These are phyloP conservation scores for Theobroma cacao DNA, from an alignment of 345 rosid species.

Conservation along the genomic window DNA sequence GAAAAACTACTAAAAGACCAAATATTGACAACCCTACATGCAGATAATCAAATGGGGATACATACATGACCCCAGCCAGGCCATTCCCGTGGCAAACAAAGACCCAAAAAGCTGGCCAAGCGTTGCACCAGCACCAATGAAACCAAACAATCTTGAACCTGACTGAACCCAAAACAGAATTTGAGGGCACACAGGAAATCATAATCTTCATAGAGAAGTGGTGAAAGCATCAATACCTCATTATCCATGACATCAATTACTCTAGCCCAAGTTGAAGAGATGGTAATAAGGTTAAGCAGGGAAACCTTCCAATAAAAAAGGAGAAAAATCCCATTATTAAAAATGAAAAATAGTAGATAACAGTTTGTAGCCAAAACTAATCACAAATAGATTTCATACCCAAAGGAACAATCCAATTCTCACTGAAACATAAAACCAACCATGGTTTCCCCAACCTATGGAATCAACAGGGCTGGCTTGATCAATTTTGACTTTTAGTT, in stretches of 20 bases:
- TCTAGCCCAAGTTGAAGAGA: constrained; percentile 97
- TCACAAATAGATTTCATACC: constrained; percentile 43
- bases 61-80: constrained; percentile 93
- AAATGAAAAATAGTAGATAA: neutral
- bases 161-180: constrained; percentile 55
- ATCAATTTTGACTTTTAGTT: constrained; percentile 21
- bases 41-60: constrained; percentile 13
- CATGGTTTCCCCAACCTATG: constrained; percentile 45
- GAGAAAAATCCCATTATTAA: neutral
- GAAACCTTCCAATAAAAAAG: constrained; percentile 49
- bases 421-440: constrained; percentile 76
- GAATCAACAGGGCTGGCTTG: constrained; percentile 35
- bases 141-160: constrained; percentile 95
- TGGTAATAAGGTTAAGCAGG: constrained; percentile 84
- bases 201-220: neutral
- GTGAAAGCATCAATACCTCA: constrained; percentile 54
- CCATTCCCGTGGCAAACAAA: constrained; percentile 76
- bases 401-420: constrained; percentile 89
- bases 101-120: constrained; percentile 97
- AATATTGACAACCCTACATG: constrained; percentile 5
- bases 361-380: constrained; percentile 1
- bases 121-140: constrained; percentile 97
- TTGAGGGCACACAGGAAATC: constrained; percentile 25
- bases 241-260: constrained; percentile 87
- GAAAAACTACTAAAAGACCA: constrained; percentile 13